These are phyloP conservation scores for Medicago arabica DNA, from an alignment of 306 rosid genomes.

Conservation along the genomic window DNA sequence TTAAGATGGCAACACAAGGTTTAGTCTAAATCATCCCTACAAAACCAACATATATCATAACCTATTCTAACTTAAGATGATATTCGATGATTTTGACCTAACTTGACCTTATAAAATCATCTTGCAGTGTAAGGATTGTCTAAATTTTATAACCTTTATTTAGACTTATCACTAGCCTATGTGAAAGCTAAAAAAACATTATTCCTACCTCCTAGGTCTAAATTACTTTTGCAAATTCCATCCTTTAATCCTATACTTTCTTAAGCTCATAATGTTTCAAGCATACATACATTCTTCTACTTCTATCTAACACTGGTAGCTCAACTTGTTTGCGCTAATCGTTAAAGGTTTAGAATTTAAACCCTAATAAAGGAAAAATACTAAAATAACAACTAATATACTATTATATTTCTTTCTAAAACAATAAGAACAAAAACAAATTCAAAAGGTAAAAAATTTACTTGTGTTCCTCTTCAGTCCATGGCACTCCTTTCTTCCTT, in stretches of 20 bases:
- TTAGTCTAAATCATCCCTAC: not conserved
- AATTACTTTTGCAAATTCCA: constrained; percentile 5
- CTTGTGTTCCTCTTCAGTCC: constrained; percentile 99
- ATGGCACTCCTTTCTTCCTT: constrained; percentile 92
- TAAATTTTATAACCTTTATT: not conserved
- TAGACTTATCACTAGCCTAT: not conserved
- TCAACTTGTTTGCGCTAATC: not conserved
- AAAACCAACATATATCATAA: not conserved
- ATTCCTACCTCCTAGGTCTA: constrained; percentile 28
- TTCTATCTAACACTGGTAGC: not conserved
- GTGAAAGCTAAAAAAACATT: not conserved
- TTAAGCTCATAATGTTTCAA: constrained; percentile 14
- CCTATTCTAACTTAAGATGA: not conserved
- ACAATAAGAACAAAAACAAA: not conserved
- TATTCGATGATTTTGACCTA: not conserved
- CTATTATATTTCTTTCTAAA: not conserved
- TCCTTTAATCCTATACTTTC: constrained; percentile 22
- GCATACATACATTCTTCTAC: not conserved
- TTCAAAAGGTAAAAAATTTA: constrained; percentile 43
- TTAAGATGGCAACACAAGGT: not conserved
- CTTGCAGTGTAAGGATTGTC: not conserved
- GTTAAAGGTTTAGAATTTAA: not conserved
- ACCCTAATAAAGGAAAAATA: not conserved
- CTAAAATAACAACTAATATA: not conserved
- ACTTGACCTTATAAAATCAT: not conserved